Conservation (phyloP, 495 filamentous ascomycete genomes). For the Neurospora discreta region DNA sequence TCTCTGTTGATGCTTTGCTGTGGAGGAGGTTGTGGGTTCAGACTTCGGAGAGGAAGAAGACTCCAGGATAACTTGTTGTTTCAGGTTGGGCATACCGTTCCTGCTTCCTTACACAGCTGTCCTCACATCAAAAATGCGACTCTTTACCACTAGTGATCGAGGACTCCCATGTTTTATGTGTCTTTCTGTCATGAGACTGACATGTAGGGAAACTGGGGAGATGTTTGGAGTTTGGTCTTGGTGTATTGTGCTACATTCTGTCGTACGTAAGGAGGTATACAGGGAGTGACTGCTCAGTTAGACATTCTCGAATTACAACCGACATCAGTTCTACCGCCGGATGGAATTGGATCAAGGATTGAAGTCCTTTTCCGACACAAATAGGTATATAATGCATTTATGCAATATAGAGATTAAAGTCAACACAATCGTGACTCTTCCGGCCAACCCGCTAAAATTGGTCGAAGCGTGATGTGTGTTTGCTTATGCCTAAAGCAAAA, state of each 20-base stretch:
- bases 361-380: background rate
- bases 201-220: background rate
- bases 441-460: background rate
- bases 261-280: background rate
- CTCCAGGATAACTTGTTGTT: background rate
- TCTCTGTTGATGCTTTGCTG: background rate
- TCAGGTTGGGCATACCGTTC: background rate
- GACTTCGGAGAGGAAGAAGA: background rate
- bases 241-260: background rate
- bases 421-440: background rate
- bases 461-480: background rate
- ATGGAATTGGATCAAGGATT: background rate
- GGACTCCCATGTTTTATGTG: background rate
- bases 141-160: background rate
- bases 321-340: background rate
- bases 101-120: background rate
- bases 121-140: background rate
- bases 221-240: background rate
- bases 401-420: background rate
- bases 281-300: background rate
- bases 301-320: background rate
- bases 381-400: background rate
- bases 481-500: background rate
- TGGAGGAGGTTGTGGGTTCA: background rate
- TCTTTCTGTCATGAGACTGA: background rate